Conservation (phyloP, 495 filamentous ascomycete species). For the Aspergillus campestris region DNA sequence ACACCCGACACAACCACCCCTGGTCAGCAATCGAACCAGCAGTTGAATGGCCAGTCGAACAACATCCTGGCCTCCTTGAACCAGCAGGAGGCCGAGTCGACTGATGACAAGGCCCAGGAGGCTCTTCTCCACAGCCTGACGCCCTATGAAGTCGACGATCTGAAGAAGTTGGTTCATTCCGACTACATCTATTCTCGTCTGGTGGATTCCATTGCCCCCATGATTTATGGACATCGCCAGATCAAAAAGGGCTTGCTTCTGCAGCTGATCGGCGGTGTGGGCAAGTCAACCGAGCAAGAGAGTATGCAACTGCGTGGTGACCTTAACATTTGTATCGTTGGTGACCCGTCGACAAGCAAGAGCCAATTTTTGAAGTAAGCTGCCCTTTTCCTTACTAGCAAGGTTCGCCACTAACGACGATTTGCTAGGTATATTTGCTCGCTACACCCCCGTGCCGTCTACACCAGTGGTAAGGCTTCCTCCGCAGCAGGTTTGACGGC, state of each 20-base stretch:
- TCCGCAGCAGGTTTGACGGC: slow-evolving; percentile 96
- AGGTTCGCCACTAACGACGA: slow-evolving; percentile 3
- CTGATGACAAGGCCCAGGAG: slow-evolving; percentile 78
- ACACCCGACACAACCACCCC: slow-evolving; percentile 80
- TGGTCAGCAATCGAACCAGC: slow-evolving; percentile 55
- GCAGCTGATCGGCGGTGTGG: slow-evolving; percentile 87
- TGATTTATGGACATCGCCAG: slow-evolving; percentile 93
- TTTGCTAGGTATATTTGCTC: slow-evolving; percentile 70
- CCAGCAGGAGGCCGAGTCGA: slow-evolving; percentile 57
- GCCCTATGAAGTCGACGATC: slow-evolving; percentile 76
- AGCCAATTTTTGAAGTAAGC: slow-evolving; percentile 89
- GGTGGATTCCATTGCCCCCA: slow-evolving; percentile 91
- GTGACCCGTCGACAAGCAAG: slow-evolving; percentile 96
- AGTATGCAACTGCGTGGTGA: slow-evolving; percentile 92
- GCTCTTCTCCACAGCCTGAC: slow-evolving; percentile 78
- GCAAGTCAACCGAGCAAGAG: slow-evolving; percentile 74
- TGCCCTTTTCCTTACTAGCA: neutral
- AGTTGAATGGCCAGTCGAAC: slow-evolving; percentile 58
- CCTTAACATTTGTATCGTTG: slow-evolving; percentile 98
- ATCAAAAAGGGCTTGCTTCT: slow-evolving; percentile 96
- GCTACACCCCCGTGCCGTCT: slow-evolving; percentile 90
- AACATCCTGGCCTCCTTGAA: slow-evolving; percentile 80
- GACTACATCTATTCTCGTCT: slow-evolving; percentile 92
- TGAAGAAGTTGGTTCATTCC: slow-evolving; percentile 86
- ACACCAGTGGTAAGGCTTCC: slow-evolving; percentile 96